Evolutionary conservation across 2,329 filamentous ascomycete genomes (phyloP), one percentile per base, ranked within the genome.

Genomic region (Keithomyces neogunnii): DNA sequence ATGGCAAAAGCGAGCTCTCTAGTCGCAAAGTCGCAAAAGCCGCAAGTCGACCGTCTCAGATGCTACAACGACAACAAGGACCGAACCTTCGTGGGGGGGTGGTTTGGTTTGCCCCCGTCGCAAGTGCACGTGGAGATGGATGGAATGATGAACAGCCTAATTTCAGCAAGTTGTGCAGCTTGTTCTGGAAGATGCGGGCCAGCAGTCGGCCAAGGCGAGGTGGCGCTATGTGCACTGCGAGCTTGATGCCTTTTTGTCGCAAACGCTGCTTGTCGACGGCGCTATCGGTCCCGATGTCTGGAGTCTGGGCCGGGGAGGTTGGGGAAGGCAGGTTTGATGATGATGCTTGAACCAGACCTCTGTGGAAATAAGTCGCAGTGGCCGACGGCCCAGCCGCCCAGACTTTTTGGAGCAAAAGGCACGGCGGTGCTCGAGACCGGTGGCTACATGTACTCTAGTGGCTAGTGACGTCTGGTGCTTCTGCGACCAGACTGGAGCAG

Each of bases 41-140:
- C 6, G 40, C 1, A 30, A 30, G 40, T n/a, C 40, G 28, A 29
- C 19, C 39, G 28, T 29, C 40, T 30, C 6, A 26, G 28, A 44
- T 44, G 39, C n/a, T n/a, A 7, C 10, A 11, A 44, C 40, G 28
- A 44, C 28, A 28, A 44, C 40, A 6, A 19, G 38, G 26, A 6
- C n/a, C 9, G 38, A 40, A 40, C 36, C 9, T 35, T 31, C 35
- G 32, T 40, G 32, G 33, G 39, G 51, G 47, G 45, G 38, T 28
- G 32, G 32, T 39, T 28, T 48, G 33, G 33, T 30, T 38, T 26
- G 42, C 7, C 46, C 47, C 42, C 47, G 42, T 52, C 50, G 42
- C 50, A 49, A 36, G 47, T 45, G 46, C 51, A 43, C 31, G 47
- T 38, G 47, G 31, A 35, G 43, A 43, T 42, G 42, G 9, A 11